Conservation (phyloP, 1,284 basidiomycete species). For the Wallemia ichthyophaga region DNA sequence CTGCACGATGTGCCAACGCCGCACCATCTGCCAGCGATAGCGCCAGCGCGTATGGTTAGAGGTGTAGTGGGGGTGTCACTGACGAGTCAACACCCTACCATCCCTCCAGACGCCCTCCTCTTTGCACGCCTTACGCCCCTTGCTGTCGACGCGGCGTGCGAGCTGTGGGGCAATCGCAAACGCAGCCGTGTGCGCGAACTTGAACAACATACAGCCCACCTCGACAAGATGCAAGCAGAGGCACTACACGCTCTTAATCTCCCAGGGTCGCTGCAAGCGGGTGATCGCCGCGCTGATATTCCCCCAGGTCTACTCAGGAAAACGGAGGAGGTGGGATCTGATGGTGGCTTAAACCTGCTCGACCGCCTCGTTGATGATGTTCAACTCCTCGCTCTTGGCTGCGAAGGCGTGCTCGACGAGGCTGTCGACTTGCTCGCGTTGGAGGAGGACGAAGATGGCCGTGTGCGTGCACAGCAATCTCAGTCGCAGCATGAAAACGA, state of each 20-base stretch:
- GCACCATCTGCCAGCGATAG: slow-evolving; percentile 34
- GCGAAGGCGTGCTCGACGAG: slow-evolving; percentile 37
- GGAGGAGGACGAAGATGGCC: slow-evolving; percentile 63
- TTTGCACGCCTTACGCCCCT: slow-evolving; percentile 55
- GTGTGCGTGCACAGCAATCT: slow-evolving; percentile 18
- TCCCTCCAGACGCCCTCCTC: slow-evolving; percentile 23
- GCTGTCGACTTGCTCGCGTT: slow-evolving; percentile 64
- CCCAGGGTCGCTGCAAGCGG: slow-evolving; percentile 57
- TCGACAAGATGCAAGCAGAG: slow-evolving; percentile 31
- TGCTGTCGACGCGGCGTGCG: slow-evolving; percentile 66
- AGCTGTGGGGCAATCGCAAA: slow-evolving; percentile 64
- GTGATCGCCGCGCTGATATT: slow-evolving; percentile 56
- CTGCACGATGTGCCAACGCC: slow-evolving; percentile 53
- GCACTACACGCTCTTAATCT: slow-evolving; percentile 41
- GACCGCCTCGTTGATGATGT: slow-evolving; percentile 43
- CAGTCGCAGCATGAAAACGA: too few species aligned
- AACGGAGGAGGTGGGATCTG: slow-evolving; percentile 50
- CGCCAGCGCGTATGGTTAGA: slow-evolving; percentile 37
- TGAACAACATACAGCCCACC: slow-evolving; percentile 27
- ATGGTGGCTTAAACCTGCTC: slow-evolving; percentile 43
- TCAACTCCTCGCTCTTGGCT: slow-evolving; percentile 30
- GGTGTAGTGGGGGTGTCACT: slow-evolving; percentile 25
- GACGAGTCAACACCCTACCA: slow-evolving; percentile 26
- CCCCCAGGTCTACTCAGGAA: slow-evolving; percentile 64
- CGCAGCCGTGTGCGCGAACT: slow-evolving; percentile 40